phyloP scores from a whole-genome alignment of 306 rosid species.

The Vigna reflexopilosa region DNA sequence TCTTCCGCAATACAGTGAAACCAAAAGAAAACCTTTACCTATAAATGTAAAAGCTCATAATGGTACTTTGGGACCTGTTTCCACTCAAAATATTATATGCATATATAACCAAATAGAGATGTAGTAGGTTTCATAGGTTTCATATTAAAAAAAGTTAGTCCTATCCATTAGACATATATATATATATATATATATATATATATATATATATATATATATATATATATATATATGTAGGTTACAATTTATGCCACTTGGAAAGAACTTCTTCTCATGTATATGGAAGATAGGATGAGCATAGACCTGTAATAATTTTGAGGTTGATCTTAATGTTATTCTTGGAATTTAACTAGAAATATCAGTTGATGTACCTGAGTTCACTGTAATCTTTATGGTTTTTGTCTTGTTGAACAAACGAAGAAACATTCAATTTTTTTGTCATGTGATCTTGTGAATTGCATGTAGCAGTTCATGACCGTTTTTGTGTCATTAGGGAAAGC shows the following conservation, averaged over 20 bases:
- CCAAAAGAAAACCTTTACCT: constrained; percentile 25
- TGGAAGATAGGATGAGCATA: constrained; percentile 33
- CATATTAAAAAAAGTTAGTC: constrained; percentile 41
- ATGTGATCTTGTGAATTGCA: constrained; percentile 41
- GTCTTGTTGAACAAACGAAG: constrained; percentile 35
- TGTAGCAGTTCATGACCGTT: neutral
- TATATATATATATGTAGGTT: constrained; percentile 5
- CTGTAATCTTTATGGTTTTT: neutral
- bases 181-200: neutral
- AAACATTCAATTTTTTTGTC: constrained; percentile 30
- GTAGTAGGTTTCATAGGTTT: constrained; percentile 41
- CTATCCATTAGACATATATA: constrained; percentile 33
- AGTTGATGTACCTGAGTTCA: neutral
- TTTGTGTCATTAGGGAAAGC: constrained; percentile 36
- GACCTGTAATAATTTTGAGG: constrained; percentile 31
- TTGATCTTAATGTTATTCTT: constrained; percentile 14
- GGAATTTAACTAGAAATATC: constrained; percentile 39
- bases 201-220: neutral
- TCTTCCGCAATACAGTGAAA: constrained; percentile 24
- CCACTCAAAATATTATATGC: neutral
- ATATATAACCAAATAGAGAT: constrained; percentile 11
- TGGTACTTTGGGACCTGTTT: constrained; percentile 35
- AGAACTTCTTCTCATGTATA: constrained; percentile 37
- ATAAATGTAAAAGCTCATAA: neutral
- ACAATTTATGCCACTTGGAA: constrained; percentile 38